Conservation (phyloP, 129 eudicot species). For the Artemisia tridentata region DNA sequence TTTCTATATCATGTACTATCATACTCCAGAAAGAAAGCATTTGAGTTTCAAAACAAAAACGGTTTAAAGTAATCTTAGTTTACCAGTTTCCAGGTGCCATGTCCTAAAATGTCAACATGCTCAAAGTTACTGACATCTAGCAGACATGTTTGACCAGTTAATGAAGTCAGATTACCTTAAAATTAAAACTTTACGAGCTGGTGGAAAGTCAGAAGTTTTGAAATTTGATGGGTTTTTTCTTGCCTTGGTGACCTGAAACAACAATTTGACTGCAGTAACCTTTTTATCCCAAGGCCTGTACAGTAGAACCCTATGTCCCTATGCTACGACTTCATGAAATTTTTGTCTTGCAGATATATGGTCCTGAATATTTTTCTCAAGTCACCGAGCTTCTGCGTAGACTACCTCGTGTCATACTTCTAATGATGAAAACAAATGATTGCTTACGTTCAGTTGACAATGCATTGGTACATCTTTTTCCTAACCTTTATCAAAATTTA, state of each 20-base stretch:
- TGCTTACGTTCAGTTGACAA: slow-evolving; percentile 84
- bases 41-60: not conserved
- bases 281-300: not conserved
- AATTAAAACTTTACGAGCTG: not conserved
- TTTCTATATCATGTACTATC: not conserved
- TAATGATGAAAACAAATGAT: slow-evolving; percentile 95
- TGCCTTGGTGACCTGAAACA: not conserved
- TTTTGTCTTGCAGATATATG: slow-evolving; percentile 67
- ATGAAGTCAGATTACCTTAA: slow-evolving; percentile 1
- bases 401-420: slow-evolving; percentile 86
- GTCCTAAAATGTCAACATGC: not conserved
- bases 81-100: not conserved
- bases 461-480: slow-evolving; percentile 53
- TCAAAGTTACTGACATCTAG: not conserved
- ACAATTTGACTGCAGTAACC: not conserved
- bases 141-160: not conserved
- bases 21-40: not conserved
- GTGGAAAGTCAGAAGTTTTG: not conserved
- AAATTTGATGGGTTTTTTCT: not conserved
- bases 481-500: slow-evolving; percentile 1
- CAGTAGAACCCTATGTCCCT: not conserved
- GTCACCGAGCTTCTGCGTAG: slow-evolving; percentile 83
- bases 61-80: not conserved
- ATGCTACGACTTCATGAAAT: not conserved
- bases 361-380: slow-evolving; percentile 83